Percentiles rank a stretch among this genome's conserved stretches.
Conservation (phyloP, 129 eudicot species). For the Saussurea involucrata region DNA sequence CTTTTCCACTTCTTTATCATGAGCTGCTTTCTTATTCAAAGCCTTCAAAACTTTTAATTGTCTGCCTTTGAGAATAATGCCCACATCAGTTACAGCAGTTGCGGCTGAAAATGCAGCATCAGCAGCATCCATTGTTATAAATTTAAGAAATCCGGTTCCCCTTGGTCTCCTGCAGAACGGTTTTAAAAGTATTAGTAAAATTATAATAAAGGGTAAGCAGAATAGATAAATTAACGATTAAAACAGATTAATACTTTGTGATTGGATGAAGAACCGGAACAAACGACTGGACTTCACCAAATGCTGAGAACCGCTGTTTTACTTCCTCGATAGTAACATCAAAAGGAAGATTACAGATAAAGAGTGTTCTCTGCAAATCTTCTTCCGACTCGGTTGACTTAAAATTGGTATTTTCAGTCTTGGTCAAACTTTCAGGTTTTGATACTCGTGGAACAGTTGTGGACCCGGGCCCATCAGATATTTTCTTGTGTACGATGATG, state of each 20-base stretch:
- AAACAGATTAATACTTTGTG: constrained; percentile 58
- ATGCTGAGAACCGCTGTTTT: constrained; percentile 69
- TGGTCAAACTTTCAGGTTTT: constrained; percentile 25
- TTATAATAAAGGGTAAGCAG: background rate
- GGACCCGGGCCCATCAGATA: constrained; percentile 22
- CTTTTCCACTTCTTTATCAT: constrained; percentile 63
- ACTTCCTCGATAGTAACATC: constrained; percentile 72
- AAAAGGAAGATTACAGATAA: constrained; percentile 81
- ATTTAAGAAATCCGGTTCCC: constrained; percentile 94
- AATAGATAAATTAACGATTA: background rate
- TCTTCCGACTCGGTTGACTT: constrained; percentile 47
- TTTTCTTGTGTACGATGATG: constrained; percentile 10
- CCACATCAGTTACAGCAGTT: constrained; percentile 62
- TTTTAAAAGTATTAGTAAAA: background rate
- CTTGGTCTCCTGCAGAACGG: constrained; percentile 73
- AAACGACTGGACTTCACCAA: constrained; percentile 88
- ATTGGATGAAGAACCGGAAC: constrained; percentile 77
- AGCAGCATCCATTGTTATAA: constrained; percentile 62
- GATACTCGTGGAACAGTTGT: background rate
- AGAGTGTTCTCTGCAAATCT: constrained; percentile 69
- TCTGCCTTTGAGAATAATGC: constrained; percentile 79
- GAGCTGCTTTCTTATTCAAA: constrained; percentile 83
- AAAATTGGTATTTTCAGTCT: constrained; percentile 20
- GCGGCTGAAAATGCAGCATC: constrained; percentile 79
- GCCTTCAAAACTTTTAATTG: constrained; percentile 84